Evolutionary conservation across 2,329 filamentous ascomycete species (phyloP), one percentile per base, ranked within the genome.

Genomic region (Tolypocladium paradoxum): DNA sequence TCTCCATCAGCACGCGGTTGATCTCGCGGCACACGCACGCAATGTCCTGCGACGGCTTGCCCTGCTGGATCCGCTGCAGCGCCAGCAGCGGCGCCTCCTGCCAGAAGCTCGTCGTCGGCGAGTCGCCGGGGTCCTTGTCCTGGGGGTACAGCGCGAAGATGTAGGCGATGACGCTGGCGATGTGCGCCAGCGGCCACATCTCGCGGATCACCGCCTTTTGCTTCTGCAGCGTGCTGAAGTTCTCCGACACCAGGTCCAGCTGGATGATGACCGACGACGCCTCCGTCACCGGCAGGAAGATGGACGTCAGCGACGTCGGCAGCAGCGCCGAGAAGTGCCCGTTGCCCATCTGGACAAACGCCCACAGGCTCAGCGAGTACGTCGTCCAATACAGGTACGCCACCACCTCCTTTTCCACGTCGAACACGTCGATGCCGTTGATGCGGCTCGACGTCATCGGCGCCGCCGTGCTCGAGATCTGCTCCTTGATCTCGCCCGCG

Each of bases 381-480:
- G 68, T 67, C 4, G 68, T 62, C 70, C 70, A 73, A 61, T 69
- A 70, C 6, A 73, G 58, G 56, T 70, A 70, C 27, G 66, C 62
- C 4, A 68, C 60, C 18, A 73, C 52, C 54, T 73, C 71, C 53
- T 66, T 68, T 54, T 73, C 70, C 8, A 73, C 67, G 46, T 68
- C 65, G 47, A 64, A 65, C 3, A 73, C 65, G 38, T 71, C 69
- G 46, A 73, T 64, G 11, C 70, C 70, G 27, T 73, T 73, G 56
- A 73, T 71, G 34, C 68, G 65, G 37, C 67, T 70, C 1, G 65
- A 65, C 12, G 60, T 60, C 29, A 63, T 58, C 5, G 64, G 60
- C 3, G 60, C 63, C 20, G 56, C 54, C 9, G 60, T 59, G n/a
- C 57, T 60, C 2, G 60, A 56, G 31, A 69, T 62, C 40, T 60